Percentiles rank a stretch among this genome's conserved stretches.
These are phyloP conservation scores for Jaltomata sinuosa DNA, from an alignment of 257 asterid genomes.

Conservation along the genomic window DNA sequence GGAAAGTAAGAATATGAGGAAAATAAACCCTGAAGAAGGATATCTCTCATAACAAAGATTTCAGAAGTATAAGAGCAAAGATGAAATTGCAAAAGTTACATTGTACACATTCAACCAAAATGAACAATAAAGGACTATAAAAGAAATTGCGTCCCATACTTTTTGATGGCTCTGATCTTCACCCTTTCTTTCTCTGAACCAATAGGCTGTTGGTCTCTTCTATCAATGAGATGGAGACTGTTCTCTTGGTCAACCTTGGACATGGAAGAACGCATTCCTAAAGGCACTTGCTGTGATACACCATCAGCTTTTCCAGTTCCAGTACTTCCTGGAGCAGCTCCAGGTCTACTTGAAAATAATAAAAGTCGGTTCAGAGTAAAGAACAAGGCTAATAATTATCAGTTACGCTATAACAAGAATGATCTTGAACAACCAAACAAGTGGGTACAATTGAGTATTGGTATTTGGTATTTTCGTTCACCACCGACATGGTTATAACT, in stretches of 20 bases:
- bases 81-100: not conserved
- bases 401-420: not conserved
- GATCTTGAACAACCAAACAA: not conserved
- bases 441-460: not conserved
- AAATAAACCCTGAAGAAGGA: not conserved
- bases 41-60: not conserved
- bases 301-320: conserved; percentile 47
- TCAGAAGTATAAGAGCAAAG: not conserved
- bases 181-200: conserved; percentile 63
- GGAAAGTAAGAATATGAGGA: not conserved
- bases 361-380: not conserved
- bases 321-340: conserved; percentile 50
- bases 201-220: conserved; percentile 54
- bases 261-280: conserved; percentile 57
- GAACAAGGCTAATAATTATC: not conserved
- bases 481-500: not conserved
- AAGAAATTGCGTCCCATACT: conserved; percentile 28
- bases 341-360: conserved; percentile 32
- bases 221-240: conserved; percentile 57
- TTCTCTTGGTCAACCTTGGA: conserved; percentile 63
- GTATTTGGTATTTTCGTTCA: not conserved
- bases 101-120: not conserved
- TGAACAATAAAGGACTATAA: not conserved
- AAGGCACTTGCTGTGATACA: conserved; percentile 40
- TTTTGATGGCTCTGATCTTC: conserved; percentile 59